Evolutionary conservation across 2,329 filamentous ascomycete species (phyloP).

Genomic region (Chaetomium globosum): DNA sequence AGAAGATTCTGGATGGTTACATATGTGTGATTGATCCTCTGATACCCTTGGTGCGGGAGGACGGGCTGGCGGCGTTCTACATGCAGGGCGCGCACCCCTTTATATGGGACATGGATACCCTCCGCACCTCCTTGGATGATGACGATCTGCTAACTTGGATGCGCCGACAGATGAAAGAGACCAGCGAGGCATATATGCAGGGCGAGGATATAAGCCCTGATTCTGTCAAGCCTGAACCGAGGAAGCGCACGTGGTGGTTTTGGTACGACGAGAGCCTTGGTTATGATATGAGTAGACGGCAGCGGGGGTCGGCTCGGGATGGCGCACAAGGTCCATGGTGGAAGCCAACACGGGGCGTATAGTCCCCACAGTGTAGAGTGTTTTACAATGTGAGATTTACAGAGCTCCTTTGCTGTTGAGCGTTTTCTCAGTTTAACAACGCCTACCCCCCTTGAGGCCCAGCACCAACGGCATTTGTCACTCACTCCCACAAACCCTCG

Average conservation of each 20-base stretch:
- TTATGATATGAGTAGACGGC: no score
- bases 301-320: no score
- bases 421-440: no score
- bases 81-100: neutral
- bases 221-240: neutral
- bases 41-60: constrained; percentile 6
- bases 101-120: neutral
- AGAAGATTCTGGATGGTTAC: neutral
- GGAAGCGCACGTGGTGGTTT: neutral
- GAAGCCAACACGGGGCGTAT: no score
- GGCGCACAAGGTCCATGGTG: no score
- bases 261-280: neutral
- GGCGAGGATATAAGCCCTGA: neutral
- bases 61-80: neutral
- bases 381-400: no score
- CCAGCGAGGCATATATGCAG: neutral
- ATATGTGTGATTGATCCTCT: neutral
- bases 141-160: neutral
- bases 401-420: no score
- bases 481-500: no score
- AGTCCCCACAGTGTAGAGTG: no score
- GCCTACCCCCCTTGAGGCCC: no score
- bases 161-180: neutral
- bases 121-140: neutral
- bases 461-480: no score